Evolutionary conservation across 2,329 filamentous ascomycete species (phyloP), one percentile per base, ranked within the genome.

Genomic region (Colletotrichum theobromicola): DNA sequence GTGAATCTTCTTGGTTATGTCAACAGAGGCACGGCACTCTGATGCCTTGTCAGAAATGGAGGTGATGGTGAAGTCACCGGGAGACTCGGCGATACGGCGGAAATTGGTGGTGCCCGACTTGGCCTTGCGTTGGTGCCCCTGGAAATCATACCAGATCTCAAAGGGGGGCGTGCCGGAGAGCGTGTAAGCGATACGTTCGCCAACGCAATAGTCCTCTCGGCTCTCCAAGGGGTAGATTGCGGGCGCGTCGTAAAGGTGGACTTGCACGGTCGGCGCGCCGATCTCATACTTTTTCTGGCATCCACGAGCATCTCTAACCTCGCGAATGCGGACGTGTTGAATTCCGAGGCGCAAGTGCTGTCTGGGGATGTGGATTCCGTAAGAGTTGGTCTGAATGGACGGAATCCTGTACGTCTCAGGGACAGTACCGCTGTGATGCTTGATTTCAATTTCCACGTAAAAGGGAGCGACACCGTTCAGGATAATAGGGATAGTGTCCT

Each of bases 151-250:
- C 83, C 93, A 93, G 58, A 99, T 93, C 58, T 96, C 95, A 83
- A 99, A 99, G 0, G 97, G 97, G 21, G 95, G 93, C 69, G 94
- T 94, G 58, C 97, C 97, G 2, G 95, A 95, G 7, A 99, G 91
- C 0, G 95, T 95, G 85, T 98, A 99, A 5, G 94, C 94, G 77
- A 99, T 93, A 68, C 96, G 93, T 83, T 99, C 97, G 77, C 97
- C 97, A 13, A 99, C 96, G 83, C 97, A 99, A 85, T 96, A 98
- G 85, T 99, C 95, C 18, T 89, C 89, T 75, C 94, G 93, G 28
- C 94, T 92, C 81, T 98, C 96, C 42, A 98, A 89, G 4, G 96
- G 92, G 73, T 96, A 94, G 79, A 98, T 98, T 8, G 94, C 94
- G 2, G 97, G 97, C 1, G 97, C 95, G 79, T 98, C 95, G 79